phyloP scores from a whole-genome alignment of 345 rosid species.

The Heritiera littoralis region DNA sequence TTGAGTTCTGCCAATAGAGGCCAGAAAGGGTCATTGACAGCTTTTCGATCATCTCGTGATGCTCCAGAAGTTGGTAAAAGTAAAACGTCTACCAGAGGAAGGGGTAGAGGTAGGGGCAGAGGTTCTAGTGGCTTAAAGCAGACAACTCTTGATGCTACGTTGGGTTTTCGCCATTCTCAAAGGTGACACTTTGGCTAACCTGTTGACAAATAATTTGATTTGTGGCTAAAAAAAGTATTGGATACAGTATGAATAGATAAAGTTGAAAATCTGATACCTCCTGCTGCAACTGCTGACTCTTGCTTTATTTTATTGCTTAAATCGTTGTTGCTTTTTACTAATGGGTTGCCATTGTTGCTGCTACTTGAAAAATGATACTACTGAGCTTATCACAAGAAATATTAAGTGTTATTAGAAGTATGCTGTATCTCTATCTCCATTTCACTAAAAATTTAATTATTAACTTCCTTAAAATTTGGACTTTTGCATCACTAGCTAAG shows the following conservation, averaged over 20 bases:
- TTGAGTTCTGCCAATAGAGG: conserved; percentile 57
- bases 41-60: conserved; percentile 45
- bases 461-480: conserved; percentile 7
- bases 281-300: background rate
- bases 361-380: conserved; percentile 1
- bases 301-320: background rate
- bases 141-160: conserved; percentile 76
- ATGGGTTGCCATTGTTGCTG: background rate
- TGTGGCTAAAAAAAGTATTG: background rate
- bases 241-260: background rate
- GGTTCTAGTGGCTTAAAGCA: conserved; percentile 75
- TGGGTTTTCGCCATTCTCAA: conserved; percentile 74
- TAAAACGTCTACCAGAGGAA: conserved; percentile 78
- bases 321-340: background rate
- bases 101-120: conserved; percentile 67
- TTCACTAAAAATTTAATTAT: background rate
- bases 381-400: background rate
- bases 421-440: background rate
- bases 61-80: conserved; percentile 48
- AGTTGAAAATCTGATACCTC: conserved; percentile 1
- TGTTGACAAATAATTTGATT: conserved; percentile 6
- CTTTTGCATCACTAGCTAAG: conserved; percentile 22
- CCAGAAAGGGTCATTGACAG: conserved; percentile 54
- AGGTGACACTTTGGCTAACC: conserved; percentile 47
- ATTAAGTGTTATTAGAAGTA: background rate